These are phyloP conservation scores for Vitellaria paradoxa DNA, from an alignment of 179 eudicot genomes.

Conservation along the genomic window DNA sequence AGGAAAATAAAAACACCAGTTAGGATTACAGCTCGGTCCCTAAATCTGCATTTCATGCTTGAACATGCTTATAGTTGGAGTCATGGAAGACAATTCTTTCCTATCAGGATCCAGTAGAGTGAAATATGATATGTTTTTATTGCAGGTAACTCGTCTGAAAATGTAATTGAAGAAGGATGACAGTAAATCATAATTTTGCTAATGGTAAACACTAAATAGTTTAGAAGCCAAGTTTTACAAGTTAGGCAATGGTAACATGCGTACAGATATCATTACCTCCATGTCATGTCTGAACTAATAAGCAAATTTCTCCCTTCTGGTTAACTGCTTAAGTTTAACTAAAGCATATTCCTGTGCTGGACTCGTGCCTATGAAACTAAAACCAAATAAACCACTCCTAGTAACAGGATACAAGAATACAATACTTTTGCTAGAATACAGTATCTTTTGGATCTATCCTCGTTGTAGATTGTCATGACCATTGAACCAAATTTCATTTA, in stretches of 20 bases:
- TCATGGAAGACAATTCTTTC: no score
- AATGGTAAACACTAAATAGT: background rate
- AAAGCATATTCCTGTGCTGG: background rate
- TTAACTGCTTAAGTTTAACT: background rate
- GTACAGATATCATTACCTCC: background rate
- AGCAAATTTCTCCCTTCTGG: background rate
- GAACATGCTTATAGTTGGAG: background rate
- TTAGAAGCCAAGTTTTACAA: background rate
- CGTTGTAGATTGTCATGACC: background rate
- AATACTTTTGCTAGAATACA: background rate
- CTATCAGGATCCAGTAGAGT: background rate
- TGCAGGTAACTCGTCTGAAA: background rate
- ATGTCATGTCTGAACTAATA: constrained; percentile 4
- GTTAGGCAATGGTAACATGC: constrained; percentile 9
- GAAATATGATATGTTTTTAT: background rate
- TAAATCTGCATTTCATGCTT: background rate
- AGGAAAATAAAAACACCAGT: constrained; percentile 1
- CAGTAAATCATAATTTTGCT: background rate
- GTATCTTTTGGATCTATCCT: no score
- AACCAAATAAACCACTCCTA: background rate
- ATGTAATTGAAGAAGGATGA: background rate
- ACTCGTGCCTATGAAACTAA: background rate
- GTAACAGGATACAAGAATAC: background rate
- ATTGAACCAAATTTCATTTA: background rate
- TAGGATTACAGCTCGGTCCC: background rate